phyloP scores from a whole-genome alignment of 805 yeast genomes.

The Wickerhamomyces xylosicus region DNA sequence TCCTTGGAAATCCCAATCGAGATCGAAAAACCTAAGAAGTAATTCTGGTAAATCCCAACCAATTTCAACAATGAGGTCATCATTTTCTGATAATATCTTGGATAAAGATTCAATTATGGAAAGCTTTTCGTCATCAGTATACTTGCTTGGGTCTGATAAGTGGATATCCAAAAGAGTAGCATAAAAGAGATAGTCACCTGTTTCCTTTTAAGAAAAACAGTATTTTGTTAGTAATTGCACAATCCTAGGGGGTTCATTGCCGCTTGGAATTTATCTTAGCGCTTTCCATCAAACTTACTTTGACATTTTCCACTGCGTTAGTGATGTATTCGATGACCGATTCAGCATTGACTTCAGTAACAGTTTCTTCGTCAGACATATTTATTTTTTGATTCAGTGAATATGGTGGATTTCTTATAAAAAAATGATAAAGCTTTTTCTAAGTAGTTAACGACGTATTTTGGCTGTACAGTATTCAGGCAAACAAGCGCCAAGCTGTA shows the following conservation, averaged over 20 bases:
- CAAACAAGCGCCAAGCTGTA: too few relatives aligned
- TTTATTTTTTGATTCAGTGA: background rate
- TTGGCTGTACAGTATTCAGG: too few relatives aligned
- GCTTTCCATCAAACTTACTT: too few relatives aligned
- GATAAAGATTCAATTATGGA: slow-evolving; percentile 35
- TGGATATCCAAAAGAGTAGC: slow-evolving; percentile 64
- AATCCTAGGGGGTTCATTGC: too few relatives aligned
- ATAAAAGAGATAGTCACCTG: slow-evolving; percentile 57
- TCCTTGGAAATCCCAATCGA: slow-evolving; percentile 30
- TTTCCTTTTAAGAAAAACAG: slow-evolving; percentile 19
- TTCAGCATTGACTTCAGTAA: background rate
- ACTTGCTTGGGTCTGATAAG: slow-evolving; percentile 36
- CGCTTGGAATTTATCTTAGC: too few relatives aligned
- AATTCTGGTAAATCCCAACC: slow-evolving; percentile 91
- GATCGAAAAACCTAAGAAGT: slow-evolving; percentile 42
- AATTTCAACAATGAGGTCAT: slow-evolving; percentile 47
- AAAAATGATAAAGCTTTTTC: too few relatives aligned
- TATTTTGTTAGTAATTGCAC: background rate
- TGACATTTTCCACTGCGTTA: slow-evolving; percentile 4
- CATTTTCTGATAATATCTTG: slow-evolving; percentile 33
- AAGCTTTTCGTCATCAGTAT: slow-evolving; percentile 38
- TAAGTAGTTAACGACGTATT: too few relatives aligned
- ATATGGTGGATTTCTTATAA: too few relatives aligned
- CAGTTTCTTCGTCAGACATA: slow-evolving; percentile 17
- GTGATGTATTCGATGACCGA: slow-evolving; percentile 2